Base-by-base conservation (phyloP, 768 basidiomycete genomes). In the Cystofilobasidium ferigula region DNA sequence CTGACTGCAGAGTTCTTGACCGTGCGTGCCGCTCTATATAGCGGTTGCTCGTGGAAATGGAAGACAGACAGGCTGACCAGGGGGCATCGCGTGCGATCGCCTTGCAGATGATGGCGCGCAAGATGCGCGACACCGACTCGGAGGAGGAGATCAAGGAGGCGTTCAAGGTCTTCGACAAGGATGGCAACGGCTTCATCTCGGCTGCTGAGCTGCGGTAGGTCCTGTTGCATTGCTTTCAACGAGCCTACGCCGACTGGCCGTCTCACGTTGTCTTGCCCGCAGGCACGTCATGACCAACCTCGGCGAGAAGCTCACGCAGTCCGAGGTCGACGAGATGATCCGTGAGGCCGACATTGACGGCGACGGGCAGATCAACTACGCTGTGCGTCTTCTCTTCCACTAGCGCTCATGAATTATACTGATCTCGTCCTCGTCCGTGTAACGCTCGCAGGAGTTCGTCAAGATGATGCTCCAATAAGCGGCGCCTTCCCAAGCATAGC, bases 81-180 rank as follows among this genome's bases (percentile, higher is more conserved):
- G n/a, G n/a, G n/a, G n/a, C n/a, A n/a, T 32, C n/a, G 5, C 18
- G 5, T 20, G 2, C 57, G 12, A 28, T 28, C 36, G 40, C 35
- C 10, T 57, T 24, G 10, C 48, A 51, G 48, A 75, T 76, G 73
- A 76, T 76, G 75, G 73, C 74, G 6, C 70, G 87, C 71, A 88
- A 88, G 79, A 90, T 90, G 87, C 85, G 85, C 74, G 88, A 93
- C 75, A 88, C 87, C 28, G 91, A 93, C 74, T 83, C 83, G 71
- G 90, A 95, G 77, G 91, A 92, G 76, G 93, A 95, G 79, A 88
- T 98, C 77, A 85, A 84, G 76, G 89, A 93, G 80, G 94, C 94
- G 30, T 98, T 98, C 84, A 88, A 87, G 77, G 89, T 91, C 62
- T 95, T 95, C 72, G 93, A 97, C 78, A 92, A 89, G 83, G 89